These are phyloP conservation scores for Tricholoma saponaceum DNA, from an alignment of 768 basidiomycete species.

Conservation along the genomic window DNA sequence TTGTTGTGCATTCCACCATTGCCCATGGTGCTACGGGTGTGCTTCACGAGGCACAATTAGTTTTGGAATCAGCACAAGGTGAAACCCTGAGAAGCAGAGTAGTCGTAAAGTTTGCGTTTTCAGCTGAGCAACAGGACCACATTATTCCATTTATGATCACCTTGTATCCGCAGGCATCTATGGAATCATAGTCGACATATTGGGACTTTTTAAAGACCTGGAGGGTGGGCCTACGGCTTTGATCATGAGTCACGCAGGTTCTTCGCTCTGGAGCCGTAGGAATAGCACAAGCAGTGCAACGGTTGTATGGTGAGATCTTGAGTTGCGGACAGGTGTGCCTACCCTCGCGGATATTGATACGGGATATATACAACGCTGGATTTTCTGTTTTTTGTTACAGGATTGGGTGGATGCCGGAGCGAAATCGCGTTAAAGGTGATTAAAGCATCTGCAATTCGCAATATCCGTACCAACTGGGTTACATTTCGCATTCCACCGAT, in stretches of 20 bases:
- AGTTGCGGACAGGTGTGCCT: too few species aligned
- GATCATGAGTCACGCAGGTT: neutral
- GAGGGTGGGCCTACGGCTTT: neutral
- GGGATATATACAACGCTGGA: constrained; percentile 50
- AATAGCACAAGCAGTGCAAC: too few species aligned
- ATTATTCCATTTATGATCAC: neutral
- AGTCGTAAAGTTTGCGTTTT: neutral
- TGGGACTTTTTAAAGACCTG: neutral
- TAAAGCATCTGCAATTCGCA: too few species aligned
- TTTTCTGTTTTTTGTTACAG: constrained; percentile 69
- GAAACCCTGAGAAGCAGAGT: too few species aligned
- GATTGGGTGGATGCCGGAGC: constrained; percentile 67
- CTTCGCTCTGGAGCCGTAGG: neutral
- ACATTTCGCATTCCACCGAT: too few species aligned
- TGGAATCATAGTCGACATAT: neutral
- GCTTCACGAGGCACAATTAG: neutral
- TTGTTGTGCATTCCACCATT: neutral
- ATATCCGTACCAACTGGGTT: too few species aligned
- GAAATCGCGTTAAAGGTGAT: constrained; percentile 49
- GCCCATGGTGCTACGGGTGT: neutral
- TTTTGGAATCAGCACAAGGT: too few species aligned
- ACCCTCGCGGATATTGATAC: constrained; percentile 51
- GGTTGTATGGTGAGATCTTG: too few species aligned
- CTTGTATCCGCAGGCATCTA: too few species aligned
- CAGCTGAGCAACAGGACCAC: neutral